Percentiles rank a stretch among this genome's conserved stretches.
phyloP scores from a whole-genome alignment of 495 filamentous ascomycete genomes.

The Aspergillus egyptiacus region DNA sequence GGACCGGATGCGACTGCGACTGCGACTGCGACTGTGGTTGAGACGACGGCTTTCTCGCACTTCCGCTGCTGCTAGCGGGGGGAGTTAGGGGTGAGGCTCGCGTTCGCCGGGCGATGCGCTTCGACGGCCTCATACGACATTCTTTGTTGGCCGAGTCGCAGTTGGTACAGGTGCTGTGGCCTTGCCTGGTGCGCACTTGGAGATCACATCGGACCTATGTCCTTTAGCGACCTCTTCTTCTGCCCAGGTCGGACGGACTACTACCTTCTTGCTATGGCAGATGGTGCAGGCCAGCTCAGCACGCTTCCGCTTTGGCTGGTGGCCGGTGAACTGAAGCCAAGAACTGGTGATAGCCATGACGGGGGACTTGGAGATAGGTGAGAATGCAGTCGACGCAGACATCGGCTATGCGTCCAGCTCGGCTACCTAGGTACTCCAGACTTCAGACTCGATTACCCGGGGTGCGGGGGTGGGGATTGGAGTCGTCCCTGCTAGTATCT shows the following conservation, averaged over 20 bases:
- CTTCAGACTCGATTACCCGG: neutral
- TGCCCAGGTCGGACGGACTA: neutral
- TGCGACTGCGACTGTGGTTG: neutral
- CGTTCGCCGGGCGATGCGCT: neutral
- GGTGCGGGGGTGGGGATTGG: too few species aligned
- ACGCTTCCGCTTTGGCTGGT: constrained; percentile 26
- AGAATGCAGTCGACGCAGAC: neutral
- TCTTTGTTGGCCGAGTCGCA: constrained; percentile 23
- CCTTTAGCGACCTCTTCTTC: neutral
- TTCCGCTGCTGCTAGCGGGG: neutral
- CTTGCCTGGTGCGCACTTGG: constrained; percentile 22
- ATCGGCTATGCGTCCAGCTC: neutral
- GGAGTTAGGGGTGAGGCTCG: neutral
- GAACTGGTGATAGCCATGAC: constrained; percentile 2
- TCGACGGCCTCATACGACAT: constrained; percentile 19
- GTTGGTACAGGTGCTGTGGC: constrained; percentile 24
- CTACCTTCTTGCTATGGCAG: constrained; percentile 35
- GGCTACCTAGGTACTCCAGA: neutral
- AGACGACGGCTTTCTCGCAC: neutral
- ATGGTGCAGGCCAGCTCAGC: constrained; percentile 30
- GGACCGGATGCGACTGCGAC: neutral
- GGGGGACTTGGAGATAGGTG: neutral
- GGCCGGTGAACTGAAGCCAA: constrained; percentile 16
- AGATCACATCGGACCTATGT: constrained; percentile 31
- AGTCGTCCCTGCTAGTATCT: too few species aligned